Base-by-base conservation (phyloP, 768 basidiomycete genomes). In the Rhizopogon roseolus region DNA sequence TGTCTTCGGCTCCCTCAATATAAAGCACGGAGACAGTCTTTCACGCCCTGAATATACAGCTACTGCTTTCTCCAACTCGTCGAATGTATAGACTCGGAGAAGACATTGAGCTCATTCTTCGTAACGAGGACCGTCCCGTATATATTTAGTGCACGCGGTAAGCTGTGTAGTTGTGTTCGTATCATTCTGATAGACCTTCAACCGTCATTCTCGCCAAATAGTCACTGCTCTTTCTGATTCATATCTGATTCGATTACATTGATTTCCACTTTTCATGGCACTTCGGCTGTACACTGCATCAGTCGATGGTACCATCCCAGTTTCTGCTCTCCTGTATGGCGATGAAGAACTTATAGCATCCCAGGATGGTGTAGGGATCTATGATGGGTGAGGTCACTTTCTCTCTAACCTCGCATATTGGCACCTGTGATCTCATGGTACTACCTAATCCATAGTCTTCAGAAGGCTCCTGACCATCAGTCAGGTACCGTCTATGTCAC, bases 291-390 rank as follows among this genome's bases (percentile, higher is more conserved):
- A 76, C 65, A 79, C 82, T 38, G 72, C 68, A 60, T 59, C 71
- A 22, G 73, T 89, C 5, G 90, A 93, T 57, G 90, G 89, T 19
- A 83, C 86, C 0, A 90, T 92, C 40, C 91, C 92, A 5, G 73
- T 92, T 14, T 76, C 76, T 22, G 90, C 90, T 1, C 73, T 90
- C 14, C 75, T 94, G 0, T 93, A 90, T 63, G 76, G 81, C 13
- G 91, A 93, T 53, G 96, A 98, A 70, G 82, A 83, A 42, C 73
- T 90, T 29, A 71, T 90, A 2, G 76, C 81, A 6, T 81, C 78
- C 42, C 91, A 93, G 64, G 88, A 92, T 42, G 74, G 73, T 49
- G 86, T 98, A 5, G 95, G 95, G 1, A 85, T 98, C 52, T 98
- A 98, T 63, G 86, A 94, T 60, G 93, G 92, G 94, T 95, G 67